phyloP scores from a whole-genome alignment of 164 flowering plant species.

The Litsea cubeba region DNA sequence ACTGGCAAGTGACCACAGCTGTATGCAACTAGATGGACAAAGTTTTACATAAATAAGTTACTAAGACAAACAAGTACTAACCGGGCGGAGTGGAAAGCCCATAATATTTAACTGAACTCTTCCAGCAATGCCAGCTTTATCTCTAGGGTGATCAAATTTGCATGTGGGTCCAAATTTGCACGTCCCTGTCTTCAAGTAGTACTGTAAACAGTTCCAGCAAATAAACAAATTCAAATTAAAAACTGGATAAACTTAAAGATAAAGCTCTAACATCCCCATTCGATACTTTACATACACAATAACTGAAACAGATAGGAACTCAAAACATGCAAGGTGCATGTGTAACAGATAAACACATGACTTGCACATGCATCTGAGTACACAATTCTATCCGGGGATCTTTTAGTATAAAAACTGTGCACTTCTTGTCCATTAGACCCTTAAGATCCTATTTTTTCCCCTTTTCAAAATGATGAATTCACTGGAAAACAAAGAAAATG shows the following conservation, averaged over 20 bases:
- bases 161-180: slow-evolving; percentile 98
- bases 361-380: neutral
- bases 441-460: no score
- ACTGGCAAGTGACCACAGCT: neutral
- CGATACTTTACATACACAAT: neutral
- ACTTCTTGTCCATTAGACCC: neutral
- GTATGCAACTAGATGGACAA: neutral
- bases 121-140: slow-evolving; percentile 91
- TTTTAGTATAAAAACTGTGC: neutral
- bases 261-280: neutral
- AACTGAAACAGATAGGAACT: slow-evolving; percentile 1
- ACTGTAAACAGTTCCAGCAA: slow-evolving; percentile 40
- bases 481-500: no score
- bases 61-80: slow-evolving; percentile 27
- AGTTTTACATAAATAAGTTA: neutral
- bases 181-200: slow-evolving; percentile 88
- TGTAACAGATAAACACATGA: neutral
- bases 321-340: neutral
- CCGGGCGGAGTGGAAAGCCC: slow-evolving; percentile 98
- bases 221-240: slow-evolving; percentile 4
- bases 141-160: slow-evolving; percentile 96
- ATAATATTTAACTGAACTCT: slow-evolving; percentile 69
- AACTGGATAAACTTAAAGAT: neutral
- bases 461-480: no score
- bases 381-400: neutral